Evolutionary conservation across 202 grass and related monocot genomes (phyloP).

Genomic region (Musa balbisiana): DNA sequence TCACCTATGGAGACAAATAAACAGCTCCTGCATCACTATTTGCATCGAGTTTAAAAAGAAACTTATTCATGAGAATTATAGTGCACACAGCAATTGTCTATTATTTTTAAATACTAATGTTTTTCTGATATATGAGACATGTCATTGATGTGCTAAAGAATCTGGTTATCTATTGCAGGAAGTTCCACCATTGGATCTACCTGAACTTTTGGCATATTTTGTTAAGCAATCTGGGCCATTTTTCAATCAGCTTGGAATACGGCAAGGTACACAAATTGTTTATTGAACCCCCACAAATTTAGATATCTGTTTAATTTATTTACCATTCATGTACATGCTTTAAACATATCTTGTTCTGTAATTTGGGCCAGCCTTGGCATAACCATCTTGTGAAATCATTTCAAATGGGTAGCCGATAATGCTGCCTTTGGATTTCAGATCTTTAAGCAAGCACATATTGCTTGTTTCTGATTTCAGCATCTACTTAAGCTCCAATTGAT

Average conservation of each 20-base stretch:
- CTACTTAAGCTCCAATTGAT: too few relatives aligned
- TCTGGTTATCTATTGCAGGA: constrained; percentile 36
- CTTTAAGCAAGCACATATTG: too few relatives aligned
- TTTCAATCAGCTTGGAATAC: constrained; percentile 90
- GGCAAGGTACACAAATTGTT: constrained; percentile 44
- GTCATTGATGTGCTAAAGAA: background rate
- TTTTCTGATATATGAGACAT: background rate
- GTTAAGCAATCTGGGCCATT: constrained; percentile 90
- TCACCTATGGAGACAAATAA: background rate
- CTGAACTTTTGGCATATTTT: constrained; percentile 81
- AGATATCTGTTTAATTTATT: too few relatives aligned
- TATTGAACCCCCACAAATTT: background rate
- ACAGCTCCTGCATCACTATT: background rate
- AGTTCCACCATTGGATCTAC: constrained; percentile 74
- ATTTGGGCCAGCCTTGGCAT: background rate
- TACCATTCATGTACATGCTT: background rate
- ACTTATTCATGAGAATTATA: background rate
- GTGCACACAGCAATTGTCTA: too few relatives aligned
- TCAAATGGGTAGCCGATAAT: too few relatives aligned
- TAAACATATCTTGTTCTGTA: background rate
- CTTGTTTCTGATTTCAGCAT: too few relatives aligned
- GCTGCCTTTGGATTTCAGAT: too few relatives aligned
- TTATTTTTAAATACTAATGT: background rate
- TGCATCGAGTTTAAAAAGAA: background rate
- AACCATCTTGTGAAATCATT: too few relatives aligned